Evolutionary conservation across 441 rosid species (phyloP).

Genomic region (Dalechampia spathulata): DNA sequence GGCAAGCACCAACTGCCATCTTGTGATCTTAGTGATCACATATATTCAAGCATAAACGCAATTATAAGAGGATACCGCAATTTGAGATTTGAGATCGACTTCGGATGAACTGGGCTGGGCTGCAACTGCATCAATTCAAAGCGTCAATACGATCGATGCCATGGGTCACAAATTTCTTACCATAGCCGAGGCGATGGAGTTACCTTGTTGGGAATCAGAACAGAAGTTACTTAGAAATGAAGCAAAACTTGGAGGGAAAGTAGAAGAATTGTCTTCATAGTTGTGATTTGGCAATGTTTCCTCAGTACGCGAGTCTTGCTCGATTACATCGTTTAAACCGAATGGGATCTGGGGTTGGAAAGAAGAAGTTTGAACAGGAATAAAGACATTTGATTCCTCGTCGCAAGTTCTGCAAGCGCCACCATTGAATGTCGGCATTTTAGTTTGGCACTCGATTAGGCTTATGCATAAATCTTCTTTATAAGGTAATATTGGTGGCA

Average conservation of each 20-base stretch:
- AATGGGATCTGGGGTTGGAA: not conserved
- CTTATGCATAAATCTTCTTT: not conserved
- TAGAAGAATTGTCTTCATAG: constrained; percentile 20
- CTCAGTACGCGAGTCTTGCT: constrained; percentile 23
- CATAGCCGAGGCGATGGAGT: constrained; percentile 6
- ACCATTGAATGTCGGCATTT: too few species aligned
- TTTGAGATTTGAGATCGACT: constrained; percentile 55
- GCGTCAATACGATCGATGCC: constrained; percentile 11
- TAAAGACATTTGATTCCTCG: constrained; percentile 21
- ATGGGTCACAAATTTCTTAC: not conserved
- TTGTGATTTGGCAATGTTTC: constrained; percentile 21
- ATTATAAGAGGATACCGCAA: constrained; percentile 42
- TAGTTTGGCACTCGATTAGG: too few species aligned
- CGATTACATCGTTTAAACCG: constrained; percentile 26
- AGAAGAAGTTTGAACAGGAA: constrained; percentile 16
- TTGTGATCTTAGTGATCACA: not conserved
- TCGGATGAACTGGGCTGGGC: constrained; percentile 24
- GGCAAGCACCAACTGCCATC: not conserved
- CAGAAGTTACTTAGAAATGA: constrained; percentile 53
- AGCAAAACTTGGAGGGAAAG: constrained; percentile 71
- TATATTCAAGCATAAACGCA: not conserved
- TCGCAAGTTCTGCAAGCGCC: constrained; percentile 32
- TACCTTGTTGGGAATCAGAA: constrained; percentile 47
- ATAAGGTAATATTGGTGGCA: not conserved
- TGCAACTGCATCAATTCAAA: constrained; percentile 24